Conservation (phyloP, 495 filamentous ascomycete species). For the Trichoderma erinaceum region DNA sequence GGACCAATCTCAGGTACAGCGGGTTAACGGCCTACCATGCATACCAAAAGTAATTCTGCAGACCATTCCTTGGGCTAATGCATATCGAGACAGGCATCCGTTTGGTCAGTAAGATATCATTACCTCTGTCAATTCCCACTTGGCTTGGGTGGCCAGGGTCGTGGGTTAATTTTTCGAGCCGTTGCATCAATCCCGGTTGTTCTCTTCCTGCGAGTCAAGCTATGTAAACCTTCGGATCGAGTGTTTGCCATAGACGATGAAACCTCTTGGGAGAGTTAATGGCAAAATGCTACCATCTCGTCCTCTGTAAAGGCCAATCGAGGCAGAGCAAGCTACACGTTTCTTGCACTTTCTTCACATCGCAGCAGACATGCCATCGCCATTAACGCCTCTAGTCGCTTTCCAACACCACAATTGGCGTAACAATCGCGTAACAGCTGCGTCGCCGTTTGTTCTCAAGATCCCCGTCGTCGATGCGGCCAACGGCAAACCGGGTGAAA, state of each 20-base stretch:
- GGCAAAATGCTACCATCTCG: too few species aligned
- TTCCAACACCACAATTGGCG: too few species aligned
- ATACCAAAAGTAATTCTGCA: constrained; percentile 12
- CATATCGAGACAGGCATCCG: not conserved
- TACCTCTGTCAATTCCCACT: not conserved
- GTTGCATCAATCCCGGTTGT: not conserved
- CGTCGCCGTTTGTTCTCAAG: not conserved
- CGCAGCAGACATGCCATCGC: too few species aligned
- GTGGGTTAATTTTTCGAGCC: not conserved
- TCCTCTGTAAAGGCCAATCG: too few species aligned
- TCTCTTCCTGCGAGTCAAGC: not conserved
- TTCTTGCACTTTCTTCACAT: too few species aligned
- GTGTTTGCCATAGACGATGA: too few species aligned
- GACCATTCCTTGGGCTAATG: constrained; percentile 13
- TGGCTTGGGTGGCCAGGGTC: not conserved
- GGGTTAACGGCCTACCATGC: not conserved
- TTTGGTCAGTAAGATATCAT: not conserved
- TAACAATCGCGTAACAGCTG: too few species aligned
- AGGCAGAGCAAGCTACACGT: too few species aligned
- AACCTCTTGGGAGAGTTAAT: too few species aligned
- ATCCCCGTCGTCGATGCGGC: not conserved
- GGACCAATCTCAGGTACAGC: constrained; percentile 9
- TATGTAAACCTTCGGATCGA: not conserved
- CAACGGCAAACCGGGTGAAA: not conserved
- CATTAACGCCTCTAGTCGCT: too few species aligned